These are phyloP conservation scores for Tephrocybe sp. DNA, from an alignment of 768 basidiomycete species.

Conservation along the genomic window DNA sequence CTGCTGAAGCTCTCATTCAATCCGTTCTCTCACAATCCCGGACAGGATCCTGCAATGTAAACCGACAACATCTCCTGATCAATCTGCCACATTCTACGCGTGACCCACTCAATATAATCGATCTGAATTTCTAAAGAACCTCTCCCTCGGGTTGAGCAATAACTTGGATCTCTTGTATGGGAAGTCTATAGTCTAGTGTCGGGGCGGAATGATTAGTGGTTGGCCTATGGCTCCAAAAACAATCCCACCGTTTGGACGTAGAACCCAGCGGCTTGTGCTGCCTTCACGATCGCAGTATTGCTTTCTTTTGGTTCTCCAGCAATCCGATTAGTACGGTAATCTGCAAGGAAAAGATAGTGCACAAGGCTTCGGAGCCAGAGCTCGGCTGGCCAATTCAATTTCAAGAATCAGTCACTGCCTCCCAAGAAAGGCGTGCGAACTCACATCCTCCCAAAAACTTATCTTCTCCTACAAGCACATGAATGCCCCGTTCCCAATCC, in stretches of 20 bases:
- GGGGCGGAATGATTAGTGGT: neutral
- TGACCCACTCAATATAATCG: slow-evolving; percentile 23
- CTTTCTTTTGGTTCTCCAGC: slow-evolving; percentile 41
- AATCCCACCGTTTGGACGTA: slow-evolving; percentile 25
- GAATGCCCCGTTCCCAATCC: slow-evolving; percentile 37
- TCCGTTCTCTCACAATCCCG: no score
- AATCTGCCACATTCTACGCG: no score
- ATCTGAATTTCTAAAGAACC: slow-evolving; percentile 29
- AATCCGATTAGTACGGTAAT: slow-evolving; percentile 40
- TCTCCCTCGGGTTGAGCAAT: slow-evolving; percentile 27
- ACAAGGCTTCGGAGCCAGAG: slow-evolving; percentile 36
- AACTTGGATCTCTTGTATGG: slow-evolving; percentile 33
- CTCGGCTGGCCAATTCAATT: slow-evolving; percentile 22
- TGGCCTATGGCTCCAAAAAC: no score
- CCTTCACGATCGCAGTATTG: slow-evolving; percentile 25
- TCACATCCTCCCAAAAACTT: slow-evolving; percentile 46
- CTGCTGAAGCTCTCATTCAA: no score
- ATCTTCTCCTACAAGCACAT: slow-evolving; percentile 47
- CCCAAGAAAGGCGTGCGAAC: slow-evolving; percentile 14
- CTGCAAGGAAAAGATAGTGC: slow-evolving; percentile 44
- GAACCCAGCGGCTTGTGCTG: slow-evolving; percentile 22
- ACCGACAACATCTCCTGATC: no score
- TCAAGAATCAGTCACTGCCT: neutral
- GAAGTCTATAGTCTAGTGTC: slow-evolving; percentile 31
- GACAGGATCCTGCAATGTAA: no score